Base-by-base conservation (phyloP, 2,329 filamentous ascomycete genomes). In the Fusarium ramigenum region DNA sequence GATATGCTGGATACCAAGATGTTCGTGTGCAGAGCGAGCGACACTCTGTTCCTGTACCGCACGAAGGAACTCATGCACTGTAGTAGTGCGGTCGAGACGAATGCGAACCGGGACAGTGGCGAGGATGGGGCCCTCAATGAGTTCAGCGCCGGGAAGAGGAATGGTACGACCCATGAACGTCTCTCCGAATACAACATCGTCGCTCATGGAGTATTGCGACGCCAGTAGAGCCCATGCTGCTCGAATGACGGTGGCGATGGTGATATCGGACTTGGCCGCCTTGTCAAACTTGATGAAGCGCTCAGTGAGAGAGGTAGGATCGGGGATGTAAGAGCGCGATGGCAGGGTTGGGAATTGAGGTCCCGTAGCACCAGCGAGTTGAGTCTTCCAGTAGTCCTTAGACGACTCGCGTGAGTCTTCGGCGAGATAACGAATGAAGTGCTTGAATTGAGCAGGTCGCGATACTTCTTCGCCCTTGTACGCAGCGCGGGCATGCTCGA, bases 1-100 rank as follows among this genome's bases (percentile, higher is more conserved):
- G 85, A 63, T 77, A 36, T 82, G 78, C n/a, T 80, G 78, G 4
- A 83, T 75, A 32, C 80, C 79, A 11, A 80, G 73, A 25, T 82
- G 76, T 46, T 81, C 82, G 10, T 77, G 78, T 0, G 78, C 77
- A 1, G 77, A 64, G 5, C 78, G 72, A 18, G 78, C 73, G 15
- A 76, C 69, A 6, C 75, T 71, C 56, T 76, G 76, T 25, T 77
- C 74, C 67, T 83, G 80, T 2, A 82, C 69, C 0, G 62, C 60
- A 21, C 66, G 71, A n/a, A 78, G 75, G 53, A 78, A 77, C 18
- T 78, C 76, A 4, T 76, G 72, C 0, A 75, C 59, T 2, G 74
- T 71, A 4, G 65, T 57, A 2, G 76, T 78, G 6, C 70, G 74
- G 49, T 77, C 76, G 9, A 78, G 71, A 1, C 76, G 73, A 16